Evolutionary conservation across 352 stramenopile species (phyloP), one percentile per base, ranked within the genome.

Genomic region (Globisporangium solare): DNA sequence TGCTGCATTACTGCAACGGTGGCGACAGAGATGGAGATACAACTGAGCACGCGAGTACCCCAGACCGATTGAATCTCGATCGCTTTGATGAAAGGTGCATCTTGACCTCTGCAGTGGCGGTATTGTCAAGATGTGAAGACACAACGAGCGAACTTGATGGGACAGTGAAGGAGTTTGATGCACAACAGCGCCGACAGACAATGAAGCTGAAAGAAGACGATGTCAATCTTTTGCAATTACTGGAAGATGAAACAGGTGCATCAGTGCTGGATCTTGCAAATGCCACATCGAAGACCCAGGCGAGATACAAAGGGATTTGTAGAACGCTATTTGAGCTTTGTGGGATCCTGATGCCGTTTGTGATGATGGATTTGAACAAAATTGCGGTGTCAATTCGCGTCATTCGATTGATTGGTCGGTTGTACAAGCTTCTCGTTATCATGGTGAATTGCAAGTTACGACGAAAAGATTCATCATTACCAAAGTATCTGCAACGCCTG

Each of bases 341-440:
- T 27, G 67, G 67, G 15, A 56, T 72, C 20, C 47, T 83, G 2
- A 48, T 68, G 32, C 74, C 74, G 17, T 81, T 83, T 39, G 69
- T 76, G n/a, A 65, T 68, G 45, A 79, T 83, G 66, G 63, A 67
- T n/a, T 47, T 79, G 21, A 75, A 66, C 37, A 81, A 65, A 32
- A 2, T 51, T 7, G 45, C 60, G 0, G 51, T 74, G 3, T 75
- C 74, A 10, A 66, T 68, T 21, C 72, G 74, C 3, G 67, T 83
- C 7, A 64, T 87, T 39, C 74, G 74, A 2, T 46, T 80, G 1
- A 63, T 74, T 27, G 56, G 73, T 0, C 66, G 77, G 0, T 60
- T 85, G 1, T 88, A 76, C 66, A 89, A 89, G 54, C 24, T 86
- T 6, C 56, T 86, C 4, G 65, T 69, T 6, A 24, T 66, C 13